Evolutionary conservation across 768 basidiomycete genomes (phyloP).

Genomic region (Mycena amicta): DNA sequence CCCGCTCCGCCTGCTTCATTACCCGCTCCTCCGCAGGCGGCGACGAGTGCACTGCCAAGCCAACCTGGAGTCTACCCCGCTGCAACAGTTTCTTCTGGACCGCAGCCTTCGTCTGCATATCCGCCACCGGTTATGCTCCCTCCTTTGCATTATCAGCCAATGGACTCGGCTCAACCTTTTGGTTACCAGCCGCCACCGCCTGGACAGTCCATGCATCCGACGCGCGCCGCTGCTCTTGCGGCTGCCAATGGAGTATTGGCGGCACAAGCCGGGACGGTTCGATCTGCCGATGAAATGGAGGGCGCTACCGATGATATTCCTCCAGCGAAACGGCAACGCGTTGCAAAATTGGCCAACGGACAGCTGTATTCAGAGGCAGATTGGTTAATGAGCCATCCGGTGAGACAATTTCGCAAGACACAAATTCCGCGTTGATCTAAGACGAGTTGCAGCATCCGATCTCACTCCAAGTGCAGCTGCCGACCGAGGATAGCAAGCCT

Average conservation of each 20-base stretch:
- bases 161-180: conserved; percentile 76
- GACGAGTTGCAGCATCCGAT: conserved; percentile 74
- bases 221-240: conserved; percentile 63
- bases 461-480: conserved; percentile 81
- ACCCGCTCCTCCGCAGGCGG: conserved; percentile 66
- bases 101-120: conserved; percentile 83
- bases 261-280: conserved; percentile 69
- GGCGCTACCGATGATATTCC: conserved; percentile 64
- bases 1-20: conserved; percentile 74
- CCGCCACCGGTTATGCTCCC: conserved; percentile 79
- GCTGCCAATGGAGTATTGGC: conserved; percentile 48
- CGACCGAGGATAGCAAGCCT: conserved; percentile 77
- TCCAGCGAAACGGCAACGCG: conserved; percentile 84
- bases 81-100: conserved; percentile 88
- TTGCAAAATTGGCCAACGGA: conserved; percentile 85
- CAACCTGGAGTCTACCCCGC: conserved; percentile 60
- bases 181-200: conserved; percentile 72
- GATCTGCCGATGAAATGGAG: conserved; percentile 83
- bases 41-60: conserved; percentile 36
- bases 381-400: conserved; percentile 90
- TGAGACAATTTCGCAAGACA: too few species aligned
- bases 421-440: too few species aligned
- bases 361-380: conserved; percentile 84
- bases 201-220: conserved; percentile 60
- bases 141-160: conserved; percentile 82